A percentile compares a stretch with the other conserved stretches of the same genome.
Evolutionary conservation across 148 eudicot species (phyloP).

Genomic region (Chenopodium quinoa): DNA sequence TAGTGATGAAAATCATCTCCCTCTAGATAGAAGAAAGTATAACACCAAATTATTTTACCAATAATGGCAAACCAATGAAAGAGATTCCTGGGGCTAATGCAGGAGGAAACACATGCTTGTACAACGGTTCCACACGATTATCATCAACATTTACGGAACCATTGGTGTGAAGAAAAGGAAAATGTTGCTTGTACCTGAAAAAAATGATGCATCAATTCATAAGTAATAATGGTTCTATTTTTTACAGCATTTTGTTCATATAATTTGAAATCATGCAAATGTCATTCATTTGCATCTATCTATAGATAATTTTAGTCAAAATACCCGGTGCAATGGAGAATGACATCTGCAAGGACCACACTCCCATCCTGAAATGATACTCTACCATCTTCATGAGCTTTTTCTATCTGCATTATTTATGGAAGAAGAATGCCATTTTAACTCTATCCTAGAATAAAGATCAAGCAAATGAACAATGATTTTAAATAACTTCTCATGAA

Average conservation of each 20-base stretch:
- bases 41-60: constrained; percentile 31
- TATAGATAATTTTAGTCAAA: background rate
- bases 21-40: background rate
- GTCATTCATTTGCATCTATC: background rate
- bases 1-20: background rate
- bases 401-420: constrained; percentile 51
- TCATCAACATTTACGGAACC: constrained; percentile 63
- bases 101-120: constrained; percentile 88
- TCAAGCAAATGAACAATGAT: background rate
- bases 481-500: background rate
- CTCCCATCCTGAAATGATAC: constrained; percentile 61
- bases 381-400: constrained; percentile 58
- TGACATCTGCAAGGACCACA: constrained; percentile 52
- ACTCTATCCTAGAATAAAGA: constrained; percentile 12
- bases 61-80: constrained; percentile 82
- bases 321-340: constrained; percentile 91
- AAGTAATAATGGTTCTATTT: background rate
- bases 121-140: constrained; percentile 85
- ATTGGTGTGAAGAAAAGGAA: constrained; percentile 67
- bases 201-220: background rate
- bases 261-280: background rate
- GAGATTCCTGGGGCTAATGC: constrained; percentile 79
- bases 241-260: background rate
- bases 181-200: constrained; percentile 72
- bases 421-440: background rate